phyloP scores from a whole-genome alignment of 495 filamentous ascomycete species.

The Oidiodendron maius region DNA sequence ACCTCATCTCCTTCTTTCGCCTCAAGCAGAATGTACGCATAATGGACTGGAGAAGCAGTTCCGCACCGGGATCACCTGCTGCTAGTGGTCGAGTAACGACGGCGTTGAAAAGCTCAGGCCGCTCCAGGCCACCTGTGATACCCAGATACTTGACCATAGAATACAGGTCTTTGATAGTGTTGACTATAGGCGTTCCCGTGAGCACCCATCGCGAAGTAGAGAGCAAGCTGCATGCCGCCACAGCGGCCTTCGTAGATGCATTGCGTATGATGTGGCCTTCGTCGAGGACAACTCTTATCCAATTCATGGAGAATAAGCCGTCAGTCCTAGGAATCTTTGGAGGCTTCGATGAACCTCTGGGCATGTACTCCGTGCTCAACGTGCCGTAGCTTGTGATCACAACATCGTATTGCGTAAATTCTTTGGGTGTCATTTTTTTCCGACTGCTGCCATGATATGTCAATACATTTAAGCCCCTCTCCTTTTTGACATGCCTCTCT shows the following conservation, averaged over 20 bases:
- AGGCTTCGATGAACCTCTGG: slow-evolving; percentile 5
- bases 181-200: slow-evolving; percentile 77
- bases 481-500: slow-evolving; percentile 58
- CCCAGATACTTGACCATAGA: slow-evolving; percentile 75
- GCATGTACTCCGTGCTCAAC: slow-evolving; percentile 34
- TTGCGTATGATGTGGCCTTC: slow-evolving; percentile 88
- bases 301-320: slow-evolving; percentile 60
- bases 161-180: slow-evolving; percentile 76
- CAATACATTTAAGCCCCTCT: slow-evolving; percentile 56
- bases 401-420: slow-evolving; percentile 59
- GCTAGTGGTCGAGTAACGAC: slow-evolving; percentile 68
- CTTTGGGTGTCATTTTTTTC: slow-evolving; percentile 44
- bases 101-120: slow-evolving; percentile 67
- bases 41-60: slow-evolving; percentile 63
- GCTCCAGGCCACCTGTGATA: slow-evolving; percentile 72
- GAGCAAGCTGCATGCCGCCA: slow-evolving; percentile 59
- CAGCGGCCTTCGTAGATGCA: slow-evolving; percentile 60
- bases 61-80: slow-evolving; percentile 50
- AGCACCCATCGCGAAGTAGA: slow-evolving; percentile 77
- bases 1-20: slow-evolving; percentile 83
- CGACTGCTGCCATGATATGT: slow-evolving; percentile 67
- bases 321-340: slow-evolving; percentile 18
- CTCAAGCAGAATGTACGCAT: slow-evolving; percentile 81
- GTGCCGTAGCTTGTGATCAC: slow-evolving; percentile 82
- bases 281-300: slow-evolving; percentile 80